Conservation (phyloP, 2,329 filamentous ascomycete species). For the Rhinocladiella mackenziei region DNA sequence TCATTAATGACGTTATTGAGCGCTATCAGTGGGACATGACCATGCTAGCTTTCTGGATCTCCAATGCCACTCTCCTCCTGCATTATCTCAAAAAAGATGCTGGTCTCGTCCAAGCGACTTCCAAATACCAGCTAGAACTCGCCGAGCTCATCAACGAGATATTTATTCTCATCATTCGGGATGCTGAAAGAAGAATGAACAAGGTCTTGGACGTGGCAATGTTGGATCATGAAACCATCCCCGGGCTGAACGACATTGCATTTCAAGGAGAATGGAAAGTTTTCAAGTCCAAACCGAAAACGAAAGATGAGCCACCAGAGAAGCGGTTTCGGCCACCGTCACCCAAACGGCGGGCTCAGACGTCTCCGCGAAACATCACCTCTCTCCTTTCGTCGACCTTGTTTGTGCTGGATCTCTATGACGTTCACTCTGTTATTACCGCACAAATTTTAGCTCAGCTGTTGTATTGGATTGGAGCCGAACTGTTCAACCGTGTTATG, state of each 20-base stretch:
- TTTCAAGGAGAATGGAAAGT: constrained; percentile 99
- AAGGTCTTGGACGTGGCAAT: constrained; percentile 91
- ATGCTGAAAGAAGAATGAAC: constrained; percentile 92
- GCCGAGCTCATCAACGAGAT: constrained; percentile 97
- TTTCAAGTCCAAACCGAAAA: constrained; percentile 84
- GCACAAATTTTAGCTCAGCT: constrained; percentile 88
- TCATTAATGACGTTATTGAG: constrained; percentile 94
- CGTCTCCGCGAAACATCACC: constrained; percentile 90
- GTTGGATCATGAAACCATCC: constrained; percentile 97
- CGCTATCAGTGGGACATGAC: constrained; percentile 99
- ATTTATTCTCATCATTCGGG: constrained; percentile 93
- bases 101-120: constrained; percentile 73
- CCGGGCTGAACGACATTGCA: constrained; percentile 90
- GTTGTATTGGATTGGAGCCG: constrained; percentile 91
- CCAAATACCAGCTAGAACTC: constrained; percentile 86
- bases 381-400: constrained; percentile 92
- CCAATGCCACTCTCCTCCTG: constrained; percentile 88
- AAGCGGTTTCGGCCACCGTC: constrained; percentile 90
- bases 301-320: constrained; percentile 81
- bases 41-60: constrained; percentile 97
- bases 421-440: constrained; percentile 94
- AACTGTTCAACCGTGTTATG: constrained; percentile 98
- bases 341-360: constrained; percentile 85
- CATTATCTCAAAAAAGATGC: constrained; percentile 95
- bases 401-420: constrained; percentile 97